Conservation (phyloP, 352 stramenopile genomes). For the Pythium myriotylum region DNA sequence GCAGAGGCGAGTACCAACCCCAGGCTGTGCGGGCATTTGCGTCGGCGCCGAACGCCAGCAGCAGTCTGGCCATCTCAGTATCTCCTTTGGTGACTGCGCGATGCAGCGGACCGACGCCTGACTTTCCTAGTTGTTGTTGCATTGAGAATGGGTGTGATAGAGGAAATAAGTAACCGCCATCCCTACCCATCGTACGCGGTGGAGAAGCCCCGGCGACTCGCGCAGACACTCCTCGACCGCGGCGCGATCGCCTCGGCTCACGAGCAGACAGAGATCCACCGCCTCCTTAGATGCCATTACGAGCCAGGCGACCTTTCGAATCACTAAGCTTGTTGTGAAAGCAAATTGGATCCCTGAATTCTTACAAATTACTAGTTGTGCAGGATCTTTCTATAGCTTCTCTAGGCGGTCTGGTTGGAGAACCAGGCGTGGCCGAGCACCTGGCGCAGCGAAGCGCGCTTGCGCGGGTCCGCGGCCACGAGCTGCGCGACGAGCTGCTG, state of each 20-base stretch:
- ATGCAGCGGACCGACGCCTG: conserved; percentile 62
- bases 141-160: no score
- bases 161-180: no score
- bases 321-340: no score
- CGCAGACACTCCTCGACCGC: conserved; percentile 39
- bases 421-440: conserved; percentile 37
- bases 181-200: conserved; percentile 63
- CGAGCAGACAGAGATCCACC: conserved; percentile 59
- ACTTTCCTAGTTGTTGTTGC: conserved; percentile 48
- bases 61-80: conserved; percentile 42
- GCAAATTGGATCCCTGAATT: no score
- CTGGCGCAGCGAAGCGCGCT: conserved; percentile 40
- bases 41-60: conserved; percentile 50
- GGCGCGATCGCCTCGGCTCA: conserved; percentile 42
- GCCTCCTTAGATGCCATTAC: not conserved
- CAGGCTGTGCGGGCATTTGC: conserved; percentile 65
- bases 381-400: not conserved
- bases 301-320: no score
- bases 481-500: conserved; percentile 44
- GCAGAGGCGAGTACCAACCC: conserved; percentile 81
- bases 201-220: conserved; percentile 36
- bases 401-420: conserved; percentile 15
- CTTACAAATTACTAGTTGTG: not conserved
- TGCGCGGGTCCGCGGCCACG: conserved; percentile 36
- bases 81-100: conserved; percentile 56